Conservation (phyloP, 73 alveolate species). For the Durusdinium trenchii region DNA sequence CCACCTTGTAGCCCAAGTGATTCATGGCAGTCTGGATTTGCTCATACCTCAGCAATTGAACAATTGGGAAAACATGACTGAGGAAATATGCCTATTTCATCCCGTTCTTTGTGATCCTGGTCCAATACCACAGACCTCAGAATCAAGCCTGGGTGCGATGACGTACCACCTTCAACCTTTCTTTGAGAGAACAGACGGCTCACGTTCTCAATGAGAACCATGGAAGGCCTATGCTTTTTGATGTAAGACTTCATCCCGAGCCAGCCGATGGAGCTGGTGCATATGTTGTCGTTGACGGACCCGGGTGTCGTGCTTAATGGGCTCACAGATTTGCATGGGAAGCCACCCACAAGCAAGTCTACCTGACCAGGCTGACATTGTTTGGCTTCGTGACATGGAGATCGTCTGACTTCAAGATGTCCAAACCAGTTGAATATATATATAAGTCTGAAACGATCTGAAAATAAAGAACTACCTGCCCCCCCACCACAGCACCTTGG, state of each 20-base stretch:
- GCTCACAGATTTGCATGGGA: background rate
- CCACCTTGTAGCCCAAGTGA: background rate
- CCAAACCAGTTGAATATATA: too few relatives aligned
- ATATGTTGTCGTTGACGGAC: background rate
- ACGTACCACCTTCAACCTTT: background rate
- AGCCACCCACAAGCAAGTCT: background rate
- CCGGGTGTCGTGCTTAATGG: background rate
- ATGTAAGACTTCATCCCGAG: background rate
- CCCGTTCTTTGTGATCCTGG: too few relatives aligned
- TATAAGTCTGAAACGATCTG: too few relatives aligned
- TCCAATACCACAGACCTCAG: background rate
- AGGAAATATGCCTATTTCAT: too few relatives aligned
- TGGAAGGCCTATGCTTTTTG: background rate
- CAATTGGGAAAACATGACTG: too few relatives aligned
- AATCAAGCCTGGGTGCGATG: background rate
- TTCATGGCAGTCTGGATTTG: background rate
- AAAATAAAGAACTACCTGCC: too few relatives aligned
- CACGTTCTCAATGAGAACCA: background rate
- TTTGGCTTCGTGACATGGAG: too few relatives aligned
- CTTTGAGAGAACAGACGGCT: background rate
- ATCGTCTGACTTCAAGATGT: too few relatives aligned
- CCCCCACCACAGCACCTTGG: background rate
- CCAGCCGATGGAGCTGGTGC: background rate
- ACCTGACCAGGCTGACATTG: conserved; percentile 7
- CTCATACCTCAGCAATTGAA: background rate